phyloP scores from a whole-genome alignment of 306 rosid species.

The Castanopsis chinensis region DNA sequence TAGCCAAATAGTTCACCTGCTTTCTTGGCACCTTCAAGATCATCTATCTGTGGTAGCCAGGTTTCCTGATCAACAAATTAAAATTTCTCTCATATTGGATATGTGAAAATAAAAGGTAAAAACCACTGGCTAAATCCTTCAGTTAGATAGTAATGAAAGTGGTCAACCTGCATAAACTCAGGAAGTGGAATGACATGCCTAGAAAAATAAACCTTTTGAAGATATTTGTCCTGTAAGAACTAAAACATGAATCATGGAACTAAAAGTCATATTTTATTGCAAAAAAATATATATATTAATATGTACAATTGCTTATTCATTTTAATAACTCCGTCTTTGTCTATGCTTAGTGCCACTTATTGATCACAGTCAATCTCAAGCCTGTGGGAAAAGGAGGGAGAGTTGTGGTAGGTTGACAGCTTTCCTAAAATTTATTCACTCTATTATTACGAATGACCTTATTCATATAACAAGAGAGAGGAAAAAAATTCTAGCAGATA shows the following conservation, averaged over 20 bases:
- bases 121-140: neutral
- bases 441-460: too few species aligned
- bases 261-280: neutral
- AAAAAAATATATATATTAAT: neutral
- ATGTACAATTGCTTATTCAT: too few species aligned
- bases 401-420: too few species aligned
- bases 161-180: constrained; percentile 61
- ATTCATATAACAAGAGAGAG: neutral
- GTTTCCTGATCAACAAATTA: constrained; percentile 3
- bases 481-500: too few species aligned
- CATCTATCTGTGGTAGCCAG: constrained; percentile 52
- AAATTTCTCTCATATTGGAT: neutral
- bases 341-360: too few species aligned
- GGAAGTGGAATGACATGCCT: constrained; percentile 77
- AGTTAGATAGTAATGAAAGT: too few species aligned
- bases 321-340: too few species aligned
- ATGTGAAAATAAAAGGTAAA: neutral
- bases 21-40: constrained; percentile 71
- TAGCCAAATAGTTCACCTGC: constrained; percentile 70
- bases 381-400: too few species aligned
- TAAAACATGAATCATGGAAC: neutral
- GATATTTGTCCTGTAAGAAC: constrained; percentile 68
- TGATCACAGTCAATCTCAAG: too few species aligned
- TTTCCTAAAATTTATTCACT: too few species aligned
- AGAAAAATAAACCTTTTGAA: constrained; percentile 78